Conservation (phyloP, 176 grass and related monocot genomes). For the Zoysia japonica region DNA sequence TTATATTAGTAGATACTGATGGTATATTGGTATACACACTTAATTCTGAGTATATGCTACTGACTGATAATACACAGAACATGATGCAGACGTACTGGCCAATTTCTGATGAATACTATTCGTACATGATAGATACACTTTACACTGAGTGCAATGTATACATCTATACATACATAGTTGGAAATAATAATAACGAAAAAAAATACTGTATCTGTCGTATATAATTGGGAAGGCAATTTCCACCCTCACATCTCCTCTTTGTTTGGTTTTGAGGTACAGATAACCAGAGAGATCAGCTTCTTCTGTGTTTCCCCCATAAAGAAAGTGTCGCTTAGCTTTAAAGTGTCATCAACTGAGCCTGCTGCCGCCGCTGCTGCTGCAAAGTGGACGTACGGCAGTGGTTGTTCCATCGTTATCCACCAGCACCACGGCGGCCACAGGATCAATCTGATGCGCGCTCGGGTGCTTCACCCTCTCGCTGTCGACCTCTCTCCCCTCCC, state of each 20-base stretch:
- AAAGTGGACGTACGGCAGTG: constrained; percentile 36
- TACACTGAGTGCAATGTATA: neutral
- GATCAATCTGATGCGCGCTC: neutral
- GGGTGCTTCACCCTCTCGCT: neutral
- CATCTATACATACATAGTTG: neutral
- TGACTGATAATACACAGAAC: neutral
- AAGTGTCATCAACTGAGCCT: constrained; percentile 37
- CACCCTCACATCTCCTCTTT: neutral
- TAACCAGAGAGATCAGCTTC: neutral
- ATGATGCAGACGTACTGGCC: neutral
- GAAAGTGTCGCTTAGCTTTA: constrained; percentile 21
- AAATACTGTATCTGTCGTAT: neutral
- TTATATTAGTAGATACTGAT: neutral
- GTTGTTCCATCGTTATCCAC: constrained; percentile 37
- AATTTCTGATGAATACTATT: neutral
- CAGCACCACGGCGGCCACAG: neutral
- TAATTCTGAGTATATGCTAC: neutral
- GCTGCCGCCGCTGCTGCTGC: neutral
- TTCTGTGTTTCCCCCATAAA: constrained; percentile 4
- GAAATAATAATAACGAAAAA: neutral
- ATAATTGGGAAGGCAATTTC: neutral
- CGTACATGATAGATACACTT: neutral
- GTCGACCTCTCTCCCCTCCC: neutral
- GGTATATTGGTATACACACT: too few species aligned
- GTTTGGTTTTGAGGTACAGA: constrained; percentile 4